phyloP scores from a whole-genome alignment of 2,329 filamentous ascomycete species.

The Cladosporium colombiae region DNA sequence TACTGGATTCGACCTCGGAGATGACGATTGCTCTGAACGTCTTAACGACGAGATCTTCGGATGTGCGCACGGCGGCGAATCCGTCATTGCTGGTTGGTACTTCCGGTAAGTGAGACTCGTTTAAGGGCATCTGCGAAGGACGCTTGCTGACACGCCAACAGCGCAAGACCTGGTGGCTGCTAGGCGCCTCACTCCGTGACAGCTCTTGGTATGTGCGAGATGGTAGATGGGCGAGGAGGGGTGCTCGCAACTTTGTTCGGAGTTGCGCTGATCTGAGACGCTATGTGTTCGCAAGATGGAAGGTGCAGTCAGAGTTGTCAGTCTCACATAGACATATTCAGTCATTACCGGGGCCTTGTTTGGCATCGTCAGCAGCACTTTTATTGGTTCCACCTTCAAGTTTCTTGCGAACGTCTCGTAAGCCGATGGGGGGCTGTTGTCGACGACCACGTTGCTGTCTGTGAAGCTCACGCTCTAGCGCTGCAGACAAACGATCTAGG shows the following conservation, averaged over 20 bases:
- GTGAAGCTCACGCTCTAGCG: constrained; percentile 55
- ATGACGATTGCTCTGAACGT: constrained; percentile 24
- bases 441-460: constrained; percentile 31
- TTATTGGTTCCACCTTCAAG: neutral
- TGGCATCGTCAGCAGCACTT: neutral
- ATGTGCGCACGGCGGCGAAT: constrained; percentile 18
- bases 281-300: neutral
- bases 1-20: constrained; percentile 20
- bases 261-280: neutral
- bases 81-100: constrained; percentile 17
- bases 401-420: constrained; percentile 26
- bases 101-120: constrained; percentile 6
- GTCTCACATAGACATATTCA: neutral
- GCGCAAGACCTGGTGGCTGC: constrained; percentile 1
- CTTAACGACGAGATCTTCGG: constrained; percentile 22
- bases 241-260: neutral
- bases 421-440: constrained; percentile 33
- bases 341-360: neutral
- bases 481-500: constrained; percentile 62
- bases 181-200: neutral
- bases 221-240: neutral
- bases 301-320: neutral
- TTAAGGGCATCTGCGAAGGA: neutral
- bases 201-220: neutral
- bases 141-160: neutral